A percentile compares a stretch with the other conserved stretches of the same genome.
Evolutionary conservation across 148 eudicot species (phyloP).

Genomic region (Talinum fruticosum): DNA sequence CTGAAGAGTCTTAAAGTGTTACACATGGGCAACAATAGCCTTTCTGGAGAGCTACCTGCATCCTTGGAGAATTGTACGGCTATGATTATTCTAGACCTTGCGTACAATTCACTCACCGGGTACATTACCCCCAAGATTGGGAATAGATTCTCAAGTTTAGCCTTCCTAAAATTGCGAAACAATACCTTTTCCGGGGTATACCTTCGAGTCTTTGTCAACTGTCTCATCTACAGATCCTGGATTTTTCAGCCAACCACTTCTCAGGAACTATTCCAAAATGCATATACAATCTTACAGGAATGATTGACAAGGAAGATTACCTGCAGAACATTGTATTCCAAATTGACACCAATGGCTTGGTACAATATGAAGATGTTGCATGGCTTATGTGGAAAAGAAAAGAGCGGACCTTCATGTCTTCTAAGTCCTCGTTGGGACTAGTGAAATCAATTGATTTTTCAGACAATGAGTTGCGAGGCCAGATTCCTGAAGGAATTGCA

Average conservation of each 20-base stretch:
- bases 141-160: neutral
- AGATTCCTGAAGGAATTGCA: neutral
- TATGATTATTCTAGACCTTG: neutral
- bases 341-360: neutral
- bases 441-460: neutral
- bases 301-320: neutral
- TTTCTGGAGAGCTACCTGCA: neutral
- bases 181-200: neutral
- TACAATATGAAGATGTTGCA: neutral
- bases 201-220: constrained; percentile 1
- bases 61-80: neutral
- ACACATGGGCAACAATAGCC: neutral
- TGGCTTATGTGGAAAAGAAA: neutral
- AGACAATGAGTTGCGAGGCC: neutral
- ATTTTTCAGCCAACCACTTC: neutral
- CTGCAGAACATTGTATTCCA: neutral
- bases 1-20: neutral
- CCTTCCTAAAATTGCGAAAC: neutral
- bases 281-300: neutral
- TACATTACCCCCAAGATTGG: neutral
- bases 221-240: neutral
- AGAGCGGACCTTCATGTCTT: neutral
- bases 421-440: neutral
- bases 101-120: neutral
- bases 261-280: neutral